Evolutionary conservation across 1,284 basidiomycete genomes (phyloP), one percentile per base, ranked within the genome.

Genomic region (Anthracocystis setariae): DNA sequence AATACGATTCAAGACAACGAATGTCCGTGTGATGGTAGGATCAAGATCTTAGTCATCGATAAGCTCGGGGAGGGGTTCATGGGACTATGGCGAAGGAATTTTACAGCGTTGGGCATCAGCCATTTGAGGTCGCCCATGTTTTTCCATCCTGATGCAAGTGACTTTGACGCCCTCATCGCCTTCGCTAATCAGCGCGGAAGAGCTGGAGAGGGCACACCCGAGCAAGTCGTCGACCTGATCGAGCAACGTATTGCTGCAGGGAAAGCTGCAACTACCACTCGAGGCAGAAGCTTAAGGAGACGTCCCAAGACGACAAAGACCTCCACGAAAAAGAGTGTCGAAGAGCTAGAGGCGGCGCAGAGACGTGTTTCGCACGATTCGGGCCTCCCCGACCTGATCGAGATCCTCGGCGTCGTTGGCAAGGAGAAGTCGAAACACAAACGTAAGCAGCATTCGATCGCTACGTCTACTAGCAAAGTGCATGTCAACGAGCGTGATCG

Each of bases 51-150:
- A 4, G 61, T 80, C 43, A 53, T 80, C 29, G 79, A 80, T 52
- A 69, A 61, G 47, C 38, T 78, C 1, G 79, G 76, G 5, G 65
- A 77, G 25, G 75, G 71, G 3, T 80, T 78, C 57, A 32, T 79
- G 42, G 74, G 66, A 3, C 46, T 71, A 2, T 80, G 76, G 76
- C 49, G 72, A 39, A 25, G 65, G 17, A 63, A 73, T 33, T 79
- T 80, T 24, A 21, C 24, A 4, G 73, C 73, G 17, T 50, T 69
- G n/a, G 56, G 73, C 12, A 79, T 80, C 46, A 65, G 58, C 23
- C 68, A 83, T 59, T 64, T 85, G 17, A 74, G 84, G 7, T 80
- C 77, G 21, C 84, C 84, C 3, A 82, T 85, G 79, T 82, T 84
- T 55, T 85, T 84, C 49, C 84, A 85, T 57, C 66, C 75, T 8